A percentile compares a stretch with the other conserved stretches of the same genome.
These are phyloP conservation scores for Aurantiochytrium sp. DNA, from an alignment of 108 stramenopile species.

Conservation along the genomic window DNA sequence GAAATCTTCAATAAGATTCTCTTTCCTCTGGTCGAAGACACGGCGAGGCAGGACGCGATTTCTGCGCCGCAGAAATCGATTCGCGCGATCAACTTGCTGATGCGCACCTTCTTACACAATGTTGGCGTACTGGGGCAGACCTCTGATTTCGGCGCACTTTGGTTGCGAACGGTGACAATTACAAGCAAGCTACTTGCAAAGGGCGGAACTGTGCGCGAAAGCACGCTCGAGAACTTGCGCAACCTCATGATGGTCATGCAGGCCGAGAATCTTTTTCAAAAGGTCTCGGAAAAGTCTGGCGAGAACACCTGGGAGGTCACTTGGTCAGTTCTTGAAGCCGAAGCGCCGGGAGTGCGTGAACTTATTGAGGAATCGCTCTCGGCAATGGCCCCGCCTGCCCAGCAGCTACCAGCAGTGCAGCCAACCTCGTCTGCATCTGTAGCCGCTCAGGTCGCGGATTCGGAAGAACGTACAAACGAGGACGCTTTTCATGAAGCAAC, in stretches of 20 bases:
- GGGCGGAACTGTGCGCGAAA: not conserved
- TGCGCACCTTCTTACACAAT: not conserved
- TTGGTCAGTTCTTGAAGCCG: not conserved
- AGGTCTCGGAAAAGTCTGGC: not conserved
- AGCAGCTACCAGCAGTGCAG: too few relatives aligned
- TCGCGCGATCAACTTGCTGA: not conserved
- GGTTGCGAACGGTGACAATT: not conserved
- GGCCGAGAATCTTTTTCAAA: not conserved
- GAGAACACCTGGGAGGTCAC: not conserved
- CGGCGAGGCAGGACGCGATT: not conserved
- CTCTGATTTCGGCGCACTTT: not conserved
- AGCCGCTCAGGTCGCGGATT: too few relatives aligned
- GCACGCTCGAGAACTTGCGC: not conserved
- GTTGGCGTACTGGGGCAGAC: not conserved
- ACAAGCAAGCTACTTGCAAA: not conserved
- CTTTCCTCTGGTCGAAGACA: not conserved
- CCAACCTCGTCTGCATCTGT: too few relatives aligned
- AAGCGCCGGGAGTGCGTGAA: not conserved
- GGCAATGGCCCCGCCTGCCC: not conserved
- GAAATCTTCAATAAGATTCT: not conserved
- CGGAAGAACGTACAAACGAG: too few relatives aligned
- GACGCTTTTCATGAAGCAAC: too few relatives aligned
- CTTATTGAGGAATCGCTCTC: not conserved
- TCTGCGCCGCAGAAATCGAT: not conserved
- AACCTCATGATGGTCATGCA: conserved; percentile 15